These are phyloP conservation scores for Solanum ossicruentum DNA, from an alignment of 257 asterid genomes.

Conservation along the genomic window DNA sequence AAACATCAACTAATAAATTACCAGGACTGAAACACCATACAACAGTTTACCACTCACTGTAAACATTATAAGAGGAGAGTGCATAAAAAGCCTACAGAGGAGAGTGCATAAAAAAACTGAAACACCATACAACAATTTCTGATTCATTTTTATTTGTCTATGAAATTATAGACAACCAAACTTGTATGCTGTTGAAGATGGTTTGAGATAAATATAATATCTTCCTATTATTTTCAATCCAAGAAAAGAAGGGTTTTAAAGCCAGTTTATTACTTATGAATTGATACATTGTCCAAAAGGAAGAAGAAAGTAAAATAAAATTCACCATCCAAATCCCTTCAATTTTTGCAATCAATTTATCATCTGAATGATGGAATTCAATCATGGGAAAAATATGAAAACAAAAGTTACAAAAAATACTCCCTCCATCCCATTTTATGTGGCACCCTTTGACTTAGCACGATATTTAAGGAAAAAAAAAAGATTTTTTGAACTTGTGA, in stretches of 20 bases:
- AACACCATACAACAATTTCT: neutral
- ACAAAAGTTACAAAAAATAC: neutral
- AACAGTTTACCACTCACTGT: neutral
- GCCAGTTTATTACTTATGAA: neutral
- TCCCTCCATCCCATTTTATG: too few species aligned
- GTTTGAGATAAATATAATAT: neutral
- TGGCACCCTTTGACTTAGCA: too few species aligned
- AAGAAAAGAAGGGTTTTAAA: neutral
- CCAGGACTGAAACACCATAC: neutral
- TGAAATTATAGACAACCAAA: neutral
- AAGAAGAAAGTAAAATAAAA: neutral
- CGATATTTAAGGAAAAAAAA: too few species aligned
- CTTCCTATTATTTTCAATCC: neutral
- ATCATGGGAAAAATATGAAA: neutral
- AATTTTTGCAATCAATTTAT: neutral
- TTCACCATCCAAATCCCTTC: neutral
- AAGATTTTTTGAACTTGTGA: too few species aligned
- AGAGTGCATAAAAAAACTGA: neutral
- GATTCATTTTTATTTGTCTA: neutral
- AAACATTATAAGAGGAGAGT: neutral
- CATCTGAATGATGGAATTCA: neutral
- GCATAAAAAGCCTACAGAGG: neutral
- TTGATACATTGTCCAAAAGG: neutral
- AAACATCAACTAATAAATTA: neutral
- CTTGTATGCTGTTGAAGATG: neutral